Base-by-base conservation (phyloP, 805 yeast species). In the Metschnikowia gelsemii region DNA sequence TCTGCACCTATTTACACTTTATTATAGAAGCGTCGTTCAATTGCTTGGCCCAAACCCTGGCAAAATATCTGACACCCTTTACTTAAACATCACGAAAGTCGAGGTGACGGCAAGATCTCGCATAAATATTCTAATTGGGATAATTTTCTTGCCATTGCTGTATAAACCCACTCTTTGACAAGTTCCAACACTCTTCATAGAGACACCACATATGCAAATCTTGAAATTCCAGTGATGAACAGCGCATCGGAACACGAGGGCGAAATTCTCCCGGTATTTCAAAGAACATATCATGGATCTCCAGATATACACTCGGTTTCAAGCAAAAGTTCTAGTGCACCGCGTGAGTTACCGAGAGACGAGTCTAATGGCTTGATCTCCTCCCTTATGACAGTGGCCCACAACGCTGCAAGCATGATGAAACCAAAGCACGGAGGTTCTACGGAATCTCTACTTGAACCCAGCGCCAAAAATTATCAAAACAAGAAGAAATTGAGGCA, bases 341-440 rank as follows among this genome's bases (percentile, higher is more conserved):
- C 34, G 9, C 33, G 28, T 16, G 38, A 29, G 11, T 22, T 41
- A 16, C 40, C 40, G 5, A 18, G 44, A n/a, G 31, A 38, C 24
- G 54, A 47, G 27, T 43, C 46, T 17, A 42, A 48, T 34, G 76
- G 79, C 2, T 47, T 76, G 11, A 50, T 76, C 1, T 68, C 76
- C 1, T 57, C 78, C 1, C 52, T 76, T 16, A 44, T 76, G 30
- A 62, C 68, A 13, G 75, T 73, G 9, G 79, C 79, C 4, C 78
- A 72, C 45, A 70, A 62, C 40, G 78, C 76, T 2, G 73, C 74
- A 2, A 56, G 54, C 26, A 52, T 51, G 40, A 54, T 56, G 23
- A 40, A 38, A 24, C 7, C 39, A 16, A 47, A 45, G 32, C 44
- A 43, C 22, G 49, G 34, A n/a, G 26, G 23, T 13, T 38, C 42